phyloP scores from a whole-genome alignment of 208 protist genomes.

The Lotmaria passim region DNA sequence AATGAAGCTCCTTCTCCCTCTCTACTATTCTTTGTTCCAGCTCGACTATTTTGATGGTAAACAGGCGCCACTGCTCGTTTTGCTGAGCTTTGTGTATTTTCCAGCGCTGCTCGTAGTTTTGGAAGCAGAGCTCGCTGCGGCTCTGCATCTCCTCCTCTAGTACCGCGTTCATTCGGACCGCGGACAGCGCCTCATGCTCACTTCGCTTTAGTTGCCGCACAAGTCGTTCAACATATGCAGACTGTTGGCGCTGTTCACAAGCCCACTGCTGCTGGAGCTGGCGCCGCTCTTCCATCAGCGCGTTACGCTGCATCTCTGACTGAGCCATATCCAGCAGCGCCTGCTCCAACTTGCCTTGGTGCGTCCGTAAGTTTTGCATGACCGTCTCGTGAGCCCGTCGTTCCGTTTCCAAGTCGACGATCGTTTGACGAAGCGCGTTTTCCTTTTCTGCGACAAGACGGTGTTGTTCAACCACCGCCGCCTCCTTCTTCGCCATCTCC shows the following conservation, averaged over 20 bases:
- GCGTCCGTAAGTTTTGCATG: not conserved
- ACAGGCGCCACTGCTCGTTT: too few species aligned
- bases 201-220: not conserved
- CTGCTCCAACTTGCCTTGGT: not conserved
- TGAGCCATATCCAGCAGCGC: not conserved
- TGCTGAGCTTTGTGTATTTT: too few species aligned
- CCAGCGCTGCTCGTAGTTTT: too few species aligned
- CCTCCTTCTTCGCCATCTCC: conserved; percentile 24
- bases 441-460: not conserved
- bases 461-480: not conserved
- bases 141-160: not conserved
- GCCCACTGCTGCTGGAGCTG: not conserved
- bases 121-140: too few species aligned
- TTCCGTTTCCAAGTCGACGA: not conserved
- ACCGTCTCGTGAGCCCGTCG: not conserved
- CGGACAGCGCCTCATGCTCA: not conserved
- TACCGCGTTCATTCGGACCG: not conserved
- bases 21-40: not conserved
- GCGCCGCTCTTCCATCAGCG: not conserved
- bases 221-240: conserved; percentile 1
- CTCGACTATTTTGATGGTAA: too few species aligned
- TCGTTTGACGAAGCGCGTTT: not conserved
- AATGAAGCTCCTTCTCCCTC: not conserved
- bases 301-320: not conserved
- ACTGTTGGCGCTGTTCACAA: not conserved